These are phyloP conservation scores for Exophiala calicioides DNA, from an alignment of 2,329 filamentous ascomycete genomes.

Conservation along the genomic window DNA sequence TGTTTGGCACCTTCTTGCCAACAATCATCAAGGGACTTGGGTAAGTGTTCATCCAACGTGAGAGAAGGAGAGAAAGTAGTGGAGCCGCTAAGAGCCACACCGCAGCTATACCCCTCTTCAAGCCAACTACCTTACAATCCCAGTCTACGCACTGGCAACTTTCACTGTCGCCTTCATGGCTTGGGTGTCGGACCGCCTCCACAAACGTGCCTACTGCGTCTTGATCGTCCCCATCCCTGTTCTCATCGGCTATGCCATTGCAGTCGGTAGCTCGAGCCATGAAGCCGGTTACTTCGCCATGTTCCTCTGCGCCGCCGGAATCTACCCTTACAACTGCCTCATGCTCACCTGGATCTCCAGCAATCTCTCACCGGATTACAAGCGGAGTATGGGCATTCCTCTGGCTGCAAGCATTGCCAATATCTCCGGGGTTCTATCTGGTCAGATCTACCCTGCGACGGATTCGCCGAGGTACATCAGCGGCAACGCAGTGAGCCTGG, in stretches of 20 bases:
- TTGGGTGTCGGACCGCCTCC: constrained; percentile 35
- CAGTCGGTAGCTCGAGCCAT: constrained; percentile 33
- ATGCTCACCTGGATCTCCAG: constrained; percentile 37
- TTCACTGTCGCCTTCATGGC: constrained; percentile 28
- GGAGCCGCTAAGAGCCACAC: too few relatives aligned
- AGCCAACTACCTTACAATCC: constrained; percentile 56
- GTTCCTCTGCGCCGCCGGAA: constrained; percentile 35
- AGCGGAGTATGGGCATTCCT: constrained; percentile 37
- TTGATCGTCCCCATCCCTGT: constrained; percentile 36
- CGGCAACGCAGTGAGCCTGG: constrained; percentile 30
- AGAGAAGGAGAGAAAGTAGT: too few relatives aligned
- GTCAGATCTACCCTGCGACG: constrained; percentile 37
- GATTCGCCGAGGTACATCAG: constrained; percentile 36
- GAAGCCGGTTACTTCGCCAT: constrained; percentile 37
- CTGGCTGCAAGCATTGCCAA: constrained; percentile 35
- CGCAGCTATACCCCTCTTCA: constrained; percentile 8
- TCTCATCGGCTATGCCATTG: constrained; percentile 38
- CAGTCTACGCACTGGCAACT: constrained; percentile 51
- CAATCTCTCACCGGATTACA: constrained; percentile 38
- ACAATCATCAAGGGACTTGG: constrained; percentile 25
- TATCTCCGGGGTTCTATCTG: constrained; percentile 34
- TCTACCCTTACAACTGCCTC: constrained; percentile 32
- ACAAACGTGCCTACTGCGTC: constrained; percentile 36
- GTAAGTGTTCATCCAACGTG: background rate
- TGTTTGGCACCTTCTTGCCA: constrained; percentile 12